A percentile compares a stretch with the other conserved stretches of the same genome.
These are phyloP conservation scores for Phaseolus lunatus DNA, from an alignment of 306 rosid species.

Conservation along the genomic window DNA sequence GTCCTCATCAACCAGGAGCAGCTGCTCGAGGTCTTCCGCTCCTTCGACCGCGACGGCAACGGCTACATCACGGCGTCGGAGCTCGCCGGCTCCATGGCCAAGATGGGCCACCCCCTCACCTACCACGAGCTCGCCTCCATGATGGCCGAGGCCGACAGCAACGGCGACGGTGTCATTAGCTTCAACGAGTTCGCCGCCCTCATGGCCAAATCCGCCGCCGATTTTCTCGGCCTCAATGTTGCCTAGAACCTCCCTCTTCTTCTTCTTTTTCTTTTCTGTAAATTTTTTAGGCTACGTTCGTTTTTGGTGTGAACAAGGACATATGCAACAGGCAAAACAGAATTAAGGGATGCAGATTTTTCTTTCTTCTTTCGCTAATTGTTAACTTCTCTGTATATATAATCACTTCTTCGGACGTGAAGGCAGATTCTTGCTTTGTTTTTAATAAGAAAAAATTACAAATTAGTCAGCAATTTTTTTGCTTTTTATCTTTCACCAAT, in stretches of 20 bases:
- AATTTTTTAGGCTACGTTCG: neutral
- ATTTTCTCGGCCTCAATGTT: slow-evolving; percentile 66
- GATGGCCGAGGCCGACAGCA: slow-evolving; percentile 77
- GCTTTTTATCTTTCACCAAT: too few species aligned
- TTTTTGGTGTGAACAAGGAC: neutral
- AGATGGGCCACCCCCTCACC: slow-evolving; percentile 81
- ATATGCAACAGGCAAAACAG: too few species aligned
- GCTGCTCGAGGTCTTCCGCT: slow-evolving; percentile 66
- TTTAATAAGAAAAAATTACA: too few species aligned
- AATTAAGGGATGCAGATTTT: too few species aligned
- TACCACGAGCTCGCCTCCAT: slow-evolving; percentile 70
- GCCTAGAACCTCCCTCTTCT: neutral
- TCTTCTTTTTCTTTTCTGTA: neutral
- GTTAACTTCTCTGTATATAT: too few species aligned
- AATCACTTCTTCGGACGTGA: too few species aligned
- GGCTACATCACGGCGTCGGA: slow-evolving; percentile 81
- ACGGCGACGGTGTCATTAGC: slow-evolving; percentile 88
- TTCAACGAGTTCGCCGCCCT: slow-evolving; percentile 71
- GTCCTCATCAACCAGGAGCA: slow-evolving; percentile 80
- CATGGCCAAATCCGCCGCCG: slow-evolving; percentile 82
- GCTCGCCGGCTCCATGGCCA: slow-evolving; percentile 88
- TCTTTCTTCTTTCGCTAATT: too few species aligned
- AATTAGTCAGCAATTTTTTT: too few species aligned
- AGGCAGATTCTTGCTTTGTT: too few species aligned
- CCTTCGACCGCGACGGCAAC: slow-evolving; percentile 88